phyloP scores from a whole-genome alignment of 1,284 basidiomycete genomes.

The Austropuccinia psidii region DNA sequence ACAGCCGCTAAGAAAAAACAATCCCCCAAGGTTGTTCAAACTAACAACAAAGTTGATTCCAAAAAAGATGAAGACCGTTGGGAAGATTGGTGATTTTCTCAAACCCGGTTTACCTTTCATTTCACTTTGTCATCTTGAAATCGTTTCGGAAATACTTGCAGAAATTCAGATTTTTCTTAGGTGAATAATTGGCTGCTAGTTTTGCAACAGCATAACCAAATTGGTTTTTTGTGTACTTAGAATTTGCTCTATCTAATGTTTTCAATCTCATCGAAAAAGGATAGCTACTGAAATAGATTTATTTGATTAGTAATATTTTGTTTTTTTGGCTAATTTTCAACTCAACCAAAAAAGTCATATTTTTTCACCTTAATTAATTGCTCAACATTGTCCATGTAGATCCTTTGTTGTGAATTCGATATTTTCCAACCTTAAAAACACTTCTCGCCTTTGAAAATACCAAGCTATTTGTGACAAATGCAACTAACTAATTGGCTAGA shows the following conservation, averaged over 20 bases:
- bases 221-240: not conserved
- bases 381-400: too few relatives aligned
- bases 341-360: not conserved
- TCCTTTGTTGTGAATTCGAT: too few relatives aligned
- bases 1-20: constrained; percentile 27
- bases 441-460: too few relatives aligned
- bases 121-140: not conserved
- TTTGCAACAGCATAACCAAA: too few relatives aligned
- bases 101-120: not conserved
- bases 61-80: constrained; percentile 20
- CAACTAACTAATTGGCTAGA: too few relatives aligned
- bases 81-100: constrained; percentile 23
- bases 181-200: not conserved
- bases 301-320: not conserved
- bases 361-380: not conserved
- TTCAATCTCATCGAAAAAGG: not conserved
- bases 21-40: not conserved
- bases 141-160: not conserved
- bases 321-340: not conserved
- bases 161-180: not conserved
- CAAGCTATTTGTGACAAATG: too few relatives aligned
- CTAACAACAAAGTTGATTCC: not conserved
- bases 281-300: not conserved
- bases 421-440: too few relatives aligned
- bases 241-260: not conserved